These are phyloP conservation scores for Curvularia sp. DNA, from an alignment of 2,329 filamentous ascomycete species.

Conservation along the genomic window DNA sequence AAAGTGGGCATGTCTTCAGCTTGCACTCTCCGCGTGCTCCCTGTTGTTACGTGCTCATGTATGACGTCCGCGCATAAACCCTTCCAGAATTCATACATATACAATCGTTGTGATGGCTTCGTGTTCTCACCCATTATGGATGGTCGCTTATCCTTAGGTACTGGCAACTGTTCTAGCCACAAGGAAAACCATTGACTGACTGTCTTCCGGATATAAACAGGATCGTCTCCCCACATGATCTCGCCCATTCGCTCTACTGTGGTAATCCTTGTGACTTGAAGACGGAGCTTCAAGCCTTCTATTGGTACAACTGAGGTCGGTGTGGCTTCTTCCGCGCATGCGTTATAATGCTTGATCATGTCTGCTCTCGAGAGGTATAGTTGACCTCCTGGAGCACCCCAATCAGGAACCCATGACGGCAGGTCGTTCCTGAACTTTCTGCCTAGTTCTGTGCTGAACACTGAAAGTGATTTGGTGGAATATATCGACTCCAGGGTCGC, in stretches of 20 bases:
- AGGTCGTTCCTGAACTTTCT: slow-evolving; percentile 25
- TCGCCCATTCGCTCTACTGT: not conserved
- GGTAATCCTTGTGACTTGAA: not conserved
- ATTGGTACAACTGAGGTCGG: not conserved
- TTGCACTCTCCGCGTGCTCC: not conserved
- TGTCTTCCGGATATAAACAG: not conserved
- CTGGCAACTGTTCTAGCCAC: not conserved
- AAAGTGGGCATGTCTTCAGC: not conserved
- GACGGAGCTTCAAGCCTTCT: not conserved
- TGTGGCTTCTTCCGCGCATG: not conserved
- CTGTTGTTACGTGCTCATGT: not conserved
- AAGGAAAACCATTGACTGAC: not conserved
- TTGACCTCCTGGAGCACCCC: slow-evolving; percentile 17
- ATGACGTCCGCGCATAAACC: not conserved
- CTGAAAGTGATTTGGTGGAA: slow-evolving; percentile 3
- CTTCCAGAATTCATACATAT: not conserved
- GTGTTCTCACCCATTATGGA: not conserved
- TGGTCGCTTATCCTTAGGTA: not conserved
- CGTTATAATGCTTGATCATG: not conserved
- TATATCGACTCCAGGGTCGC: slow-evolving; percentile 2
- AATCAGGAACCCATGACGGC: slow-evolving; percentile 34
- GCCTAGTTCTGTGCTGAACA: slow-evolving; percentile 23
- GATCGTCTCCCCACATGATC: not conserved
- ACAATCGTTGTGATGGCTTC: not conserved
- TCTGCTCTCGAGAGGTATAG: slow-evolving; percentile 4